phyloP scores from a whole-genome alignment of 2,329 filamentous ascomycete species.

The Diaporthe ampelina region DNA sequence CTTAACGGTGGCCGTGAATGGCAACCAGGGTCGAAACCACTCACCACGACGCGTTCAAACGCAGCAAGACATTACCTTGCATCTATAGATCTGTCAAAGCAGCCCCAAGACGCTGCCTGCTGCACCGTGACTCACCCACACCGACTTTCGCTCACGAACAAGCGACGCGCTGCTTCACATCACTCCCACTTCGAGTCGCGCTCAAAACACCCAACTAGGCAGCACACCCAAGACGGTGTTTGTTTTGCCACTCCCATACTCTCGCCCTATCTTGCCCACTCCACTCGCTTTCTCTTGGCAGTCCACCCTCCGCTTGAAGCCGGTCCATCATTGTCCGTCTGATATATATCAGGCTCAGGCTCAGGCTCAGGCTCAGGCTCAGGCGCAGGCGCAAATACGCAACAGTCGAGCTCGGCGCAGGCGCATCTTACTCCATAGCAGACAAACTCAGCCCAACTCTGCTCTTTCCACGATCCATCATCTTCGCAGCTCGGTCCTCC shows the following conservation, averaged over 20 bases:
- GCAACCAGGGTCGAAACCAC: not conserved
- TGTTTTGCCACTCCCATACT: slow-evolving; percentile 34
- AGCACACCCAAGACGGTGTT: slow-evolving; percentile 36
- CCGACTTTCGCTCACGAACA: slow-evolving; percentile 14
- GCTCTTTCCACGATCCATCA: not conserved
- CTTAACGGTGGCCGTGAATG: not conserved
- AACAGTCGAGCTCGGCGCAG: slow-evolving; percentile 2
- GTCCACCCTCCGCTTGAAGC: not conserved
- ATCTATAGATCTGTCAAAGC: not conserved
- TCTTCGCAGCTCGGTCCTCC: not conserved
- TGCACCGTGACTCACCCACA: slow-evolving; percentile 34
- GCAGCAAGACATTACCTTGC: not conserved
- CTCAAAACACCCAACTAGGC: slow-evolving; percentile 16
- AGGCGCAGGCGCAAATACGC: slow-evolving; percentile 8
- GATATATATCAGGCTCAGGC: not conserved
- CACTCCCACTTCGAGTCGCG: not conserved
- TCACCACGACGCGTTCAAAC: not conserved
- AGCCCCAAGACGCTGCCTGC: slow-evolving; percentile 28
- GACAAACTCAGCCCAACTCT: not conserved
- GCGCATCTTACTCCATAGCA: not conserved
- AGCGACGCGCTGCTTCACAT: slow-evolving; percentile 9
- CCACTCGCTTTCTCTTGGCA: not conserved
- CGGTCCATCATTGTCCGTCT: not conserved
- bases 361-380: not conserved
- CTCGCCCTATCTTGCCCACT: slow-evolving; percentile 7